Evolutionary conservation across 768 basidiomycete species (phyloP), one percentile per base, ranked within the genome.

Genomic region (Phanerochaete carnosa): DNA sequence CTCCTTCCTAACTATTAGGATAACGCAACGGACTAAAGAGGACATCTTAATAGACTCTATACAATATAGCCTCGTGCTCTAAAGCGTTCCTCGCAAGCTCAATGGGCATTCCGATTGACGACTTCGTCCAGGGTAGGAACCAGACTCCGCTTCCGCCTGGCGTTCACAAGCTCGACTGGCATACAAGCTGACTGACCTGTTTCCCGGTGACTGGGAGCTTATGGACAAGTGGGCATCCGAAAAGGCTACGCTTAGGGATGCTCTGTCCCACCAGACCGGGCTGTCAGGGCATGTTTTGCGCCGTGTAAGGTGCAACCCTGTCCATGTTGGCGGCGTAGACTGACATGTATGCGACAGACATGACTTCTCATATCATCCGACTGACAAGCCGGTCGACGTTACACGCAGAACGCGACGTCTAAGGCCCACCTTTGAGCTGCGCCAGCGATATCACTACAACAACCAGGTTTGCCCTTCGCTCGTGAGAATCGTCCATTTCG

Each of bases 141-240:
- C 46, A 51, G 15, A 70, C 68, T 1, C 37, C 66, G 2, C 68
- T 72, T 9, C 71, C 67, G 1, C 12, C 57, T 2, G 64, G 63
- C 1, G 25, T 71, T 1, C 22, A 39, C 0, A 29, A 30, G 43
- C 55, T 75, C 57, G 62, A 61, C 39, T 74, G 69, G 71, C 49
- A 68, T 16, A 71, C 72, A 68, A 68, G 43, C 45, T 72, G n/a
- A 43, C 46, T n/a, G 75, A 76, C 39, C 15, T 80, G 7, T 67
- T 82, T 1, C 77, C 77, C 0, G 71, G 57, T 15, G 71, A 76
- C n/a, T 82, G 80, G 79, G 52, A 63, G 58, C 70, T 80, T n/a
- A 68, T 69, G 64, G 77, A 82, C 61, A 61, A 70, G n/a, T 77
- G 74, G 72, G 77, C 78, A 0, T 73, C 66, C 11, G 63, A 71